Evolutionary conservation across 257 asterid species (phyloP).

Genomic region (Solanum microdontum): DNA sequence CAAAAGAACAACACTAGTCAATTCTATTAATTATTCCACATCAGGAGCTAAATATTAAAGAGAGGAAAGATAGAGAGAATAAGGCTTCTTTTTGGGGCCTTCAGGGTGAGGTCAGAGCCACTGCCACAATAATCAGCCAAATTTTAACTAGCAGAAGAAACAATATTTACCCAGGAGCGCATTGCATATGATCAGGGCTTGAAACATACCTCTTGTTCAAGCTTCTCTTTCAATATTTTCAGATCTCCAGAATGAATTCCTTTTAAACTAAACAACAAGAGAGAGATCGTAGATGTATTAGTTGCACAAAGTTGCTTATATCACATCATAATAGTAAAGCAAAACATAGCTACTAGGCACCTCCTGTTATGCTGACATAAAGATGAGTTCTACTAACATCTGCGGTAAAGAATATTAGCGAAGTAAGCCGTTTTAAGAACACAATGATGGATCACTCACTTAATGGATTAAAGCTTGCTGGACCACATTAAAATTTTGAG

Average conservation of each 20-base stretch:
- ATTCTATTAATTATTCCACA: background rate
- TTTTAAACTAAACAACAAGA: conserved; percentile 49
- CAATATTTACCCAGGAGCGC: background rate
- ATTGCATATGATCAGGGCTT: background rate
- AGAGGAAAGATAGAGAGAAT: background rate
- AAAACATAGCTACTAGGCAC: background rate
- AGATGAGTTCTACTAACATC: background rate
- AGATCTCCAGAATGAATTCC: conserved; percentile 65
- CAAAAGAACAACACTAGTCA: background rate
- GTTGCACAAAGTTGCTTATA: background rate
- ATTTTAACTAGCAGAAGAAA: background rate
- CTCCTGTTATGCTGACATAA: background rate
- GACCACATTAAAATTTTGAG: background rate
- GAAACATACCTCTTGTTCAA: conserved; percentile 60
- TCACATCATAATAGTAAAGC: background rate
- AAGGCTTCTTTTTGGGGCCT: background rate
- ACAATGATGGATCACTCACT: background rate
- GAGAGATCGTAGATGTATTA: background rate
- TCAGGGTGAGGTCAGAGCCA: background rate
- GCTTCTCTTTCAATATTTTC: conserved; percentile 65
- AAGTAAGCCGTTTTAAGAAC: background rate
- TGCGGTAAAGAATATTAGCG: background rate
- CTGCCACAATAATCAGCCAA: background rate
- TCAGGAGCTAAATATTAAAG: background rate
- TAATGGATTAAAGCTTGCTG: background rate